Evolutionary conservation across 768 basidiomycete genomes (phyloP).

Genomic region (Russula foetens): DNA sequence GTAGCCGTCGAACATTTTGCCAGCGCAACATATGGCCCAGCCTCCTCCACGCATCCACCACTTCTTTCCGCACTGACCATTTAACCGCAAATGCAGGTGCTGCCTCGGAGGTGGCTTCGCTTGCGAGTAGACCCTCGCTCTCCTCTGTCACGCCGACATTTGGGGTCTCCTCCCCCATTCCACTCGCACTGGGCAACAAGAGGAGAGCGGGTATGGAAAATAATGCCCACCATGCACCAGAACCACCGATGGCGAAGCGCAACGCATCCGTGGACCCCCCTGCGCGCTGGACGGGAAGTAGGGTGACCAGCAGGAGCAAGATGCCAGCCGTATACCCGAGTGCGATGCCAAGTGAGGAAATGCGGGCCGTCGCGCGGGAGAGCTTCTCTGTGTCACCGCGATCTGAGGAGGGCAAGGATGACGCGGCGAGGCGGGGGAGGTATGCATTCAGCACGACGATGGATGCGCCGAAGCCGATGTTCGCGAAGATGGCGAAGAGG

Average conservation of each 20-base stretch:
- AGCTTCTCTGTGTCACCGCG: constrained; percentile 45
- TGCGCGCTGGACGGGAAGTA: constrained; percentile 70
- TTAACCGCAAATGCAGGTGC: constrained; percentile 2
- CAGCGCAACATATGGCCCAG: constrained; percentile 68
- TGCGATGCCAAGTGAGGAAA: constrained; percentile 81
- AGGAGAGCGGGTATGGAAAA: constrained; percentile 73
- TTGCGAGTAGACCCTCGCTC: constrained; percentile 13
- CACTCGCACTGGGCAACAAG: constrained; percentile 50
- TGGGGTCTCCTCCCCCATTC: constrained; percentile 18
- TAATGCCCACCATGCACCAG: constrained; percentile 82
- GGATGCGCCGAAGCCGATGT: constrained; percentile 80
- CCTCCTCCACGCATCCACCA: constrained; percentile 64
- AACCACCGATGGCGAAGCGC: constrained; percentile 74
- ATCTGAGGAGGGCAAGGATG: constrained; percentile 5
- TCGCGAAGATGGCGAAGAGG: constrained; percentile 65
- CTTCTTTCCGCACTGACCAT: constrained; percentile 45
- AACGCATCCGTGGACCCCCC: constrained; percentile 72
- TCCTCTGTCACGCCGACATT: constrained; percentile 6
- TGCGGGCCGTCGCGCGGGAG: constrained; percentile 68
- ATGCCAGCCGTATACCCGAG: constrained; percentile 85
- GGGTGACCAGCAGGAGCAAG: constrained; percentile 56
- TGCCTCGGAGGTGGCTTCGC: neutral
- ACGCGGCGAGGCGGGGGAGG: constrained; percentile 61
- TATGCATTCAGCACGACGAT: constrained; percentile 89
- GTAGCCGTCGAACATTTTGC: constrained; percentile 62